These are phyloP conservation scores for Biscutella laevigata DNA, from an alignment of 441 rosid species.

Conservation along the genomic window DNA sequence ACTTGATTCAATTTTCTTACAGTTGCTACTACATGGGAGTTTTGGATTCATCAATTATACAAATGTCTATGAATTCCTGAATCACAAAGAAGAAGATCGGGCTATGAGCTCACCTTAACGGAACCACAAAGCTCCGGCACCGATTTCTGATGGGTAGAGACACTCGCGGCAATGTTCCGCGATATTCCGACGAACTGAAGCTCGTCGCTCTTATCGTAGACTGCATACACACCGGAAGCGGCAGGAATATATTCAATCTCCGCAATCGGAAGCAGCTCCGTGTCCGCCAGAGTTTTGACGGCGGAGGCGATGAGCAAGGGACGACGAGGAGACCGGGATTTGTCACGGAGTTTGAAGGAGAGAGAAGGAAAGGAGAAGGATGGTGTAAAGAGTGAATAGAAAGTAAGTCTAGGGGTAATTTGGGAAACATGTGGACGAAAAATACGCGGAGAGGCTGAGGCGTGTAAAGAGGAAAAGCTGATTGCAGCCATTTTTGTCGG, in stretches of 20 bases:
- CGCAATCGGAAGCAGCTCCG: slow-evolving; percentile 34
- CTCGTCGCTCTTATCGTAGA: slow-evolving; percentile 47
- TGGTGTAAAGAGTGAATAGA: slow-evolving; percentile 33
- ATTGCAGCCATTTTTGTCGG: slow-evolving; percentile 42
- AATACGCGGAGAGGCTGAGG: slow-evolving; percentile 33
- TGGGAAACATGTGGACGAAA: slow-evolving; percentile 24
- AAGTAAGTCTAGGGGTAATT: slow-evolving; percentile 30
- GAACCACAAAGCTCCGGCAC: slow-evolving; percentile 67
- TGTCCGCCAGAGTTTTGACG: slow-evolving; percentile 38
- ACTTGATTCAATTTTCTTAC: not conserved
- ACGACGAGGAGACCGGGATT: slow-evolving; percentile 35
- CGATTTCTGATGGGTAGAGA: slow-evolving; percentile 52
- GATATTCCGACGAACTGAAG: slow-evolving; percentile 86
- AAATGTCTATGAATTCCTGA: not conserved
- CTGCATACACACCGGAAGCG: slow-evolving; percentile 72
- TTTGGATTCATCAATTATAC: not conserved
- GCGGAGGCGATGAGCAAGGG: slow-evolving; percentile 31
- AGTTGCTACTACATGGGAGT: not conserved
- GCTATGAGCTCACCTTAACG: slow-evolving; percentile 43
- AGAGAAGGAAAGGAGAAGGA: slow-evolving; percentile 31
- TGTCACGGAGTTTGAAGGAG: slow-evolving; percentile 27
- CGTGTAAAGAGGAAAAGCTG: slow-evolving; percentile 30
- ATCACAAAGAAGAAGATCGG: not conserved
- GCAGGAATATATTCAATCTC: slow-evolving; percentile 39
- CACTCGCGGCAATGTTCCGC: slow-evolving; percentile 66